These are phyloP conservation scores for Ophiostoma piceae DNA, from an alignment of 2,329 filamentous ascomycete genomes.

Conservation along the genomic window DNA sequence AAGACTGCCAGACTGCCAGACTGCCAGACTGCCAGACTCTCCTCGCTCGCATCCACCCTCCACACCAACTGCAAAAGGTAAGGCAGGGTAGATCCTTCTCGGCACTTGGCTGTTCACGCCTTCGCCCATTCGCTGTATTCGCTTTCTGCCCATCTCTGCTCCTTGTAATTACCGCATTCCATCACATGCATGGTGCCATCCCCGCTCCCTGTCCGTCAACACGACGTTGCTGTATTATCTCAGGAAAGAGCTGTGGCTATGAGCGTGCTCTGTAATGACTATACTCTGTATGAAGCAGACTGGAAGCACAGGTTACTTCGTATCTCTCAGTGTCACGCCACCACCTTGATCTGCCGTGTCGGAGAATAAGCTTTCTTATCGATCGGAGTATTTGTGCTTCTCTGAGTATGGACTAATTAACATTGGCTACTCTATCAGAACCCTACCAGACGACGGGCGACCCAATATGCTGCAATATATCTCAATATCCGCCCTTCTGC, in stretches of 20 bases:
- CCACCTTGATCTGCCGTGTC: background rate
- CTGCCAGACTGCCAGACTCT: too few relatives aligned
- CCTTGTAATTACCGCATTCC: background rate
- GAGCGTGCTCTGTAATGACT: too few relatives aligned
- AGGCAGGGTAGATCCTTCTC: conserved; percentile 28
- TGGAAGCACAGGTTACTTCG: background rate
- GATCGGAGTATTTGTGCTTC: background rate
- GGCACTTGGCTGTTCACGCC: conserved; percentile 21
- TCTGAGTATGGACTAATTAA: background rate
- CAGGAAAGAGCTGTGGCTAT: too few relatives aligned
- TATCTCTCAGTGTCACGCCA: background rate
- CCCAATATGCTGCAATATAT: too few relatives aligned
- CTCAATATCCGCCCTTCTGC: too few relatives aligned
- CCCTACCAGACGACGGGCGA: background rate
- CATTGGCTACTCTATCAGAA: background rate
- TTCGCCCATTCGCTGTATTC: background rate
- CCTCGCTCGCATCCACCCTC: conserved; percentile 3
- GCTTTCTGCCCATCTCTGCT: background rate
- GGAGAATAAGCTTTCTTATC: conserved; percentile 9
- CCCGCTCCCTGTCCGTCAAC: background rate
- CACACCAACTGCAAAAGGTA: conserved; percentile 25
- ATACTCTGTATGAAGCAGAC: too few relatives aligned
- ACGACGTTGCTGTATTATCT: background rate
- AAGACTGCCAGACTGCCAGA: background rate
- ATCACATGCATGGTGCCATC: conserved; percentile 18